Base-by-base conservation (phyloP, 2,329 filamentous ascomycete species). In the Aspergillus melleus region DNA sequence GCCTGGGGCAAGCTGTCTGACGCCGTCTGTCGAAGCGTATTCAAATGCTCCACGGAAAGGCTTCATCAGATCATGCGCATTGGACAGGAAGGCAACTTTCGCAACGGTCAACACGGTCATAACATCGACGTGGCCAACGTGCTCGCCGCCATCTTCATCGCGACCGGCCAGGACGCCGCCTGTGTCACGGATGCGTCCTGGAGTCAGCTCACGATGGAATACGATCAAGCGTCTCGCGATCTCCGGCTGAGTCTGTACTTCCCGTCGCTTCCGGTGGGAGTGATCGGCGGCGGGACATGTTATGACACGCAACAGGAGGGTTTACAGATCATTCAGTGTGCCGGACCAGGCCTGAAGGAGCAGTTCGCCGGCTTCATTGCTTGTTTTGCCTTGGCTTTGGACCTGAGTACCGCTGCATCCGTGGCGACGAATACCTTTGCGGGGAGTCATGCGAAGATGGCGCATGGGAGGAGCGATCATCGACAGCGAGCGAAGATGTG, bases 221-320 rank as follows among this genome's bases (percentile, higher is more conserved):
- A 65, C 22, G 62, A 71, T 22, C 36, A 24, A 8, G 58, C 63
- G 30, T 67, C 61, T 1, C 52, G 63, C 42, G 61, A 64, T 4
- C 46, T 72, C n/a, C 64, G 56, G 9, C 20, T 71, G 22, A 65
- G 62, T 16, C 32, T 68, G 14, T 71, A 69, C 56, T 64, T 73
- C 8, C 69, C 66, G n/a, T 70, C 62, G 6, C 53, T 72, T 8
- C 59, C 68, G n/a, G 66, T 72, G 26, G 68, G 69, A 5, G 64
- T 60, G 4, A 56, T 69, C 9, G 70, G 70, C 16, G 70, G 70
- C 6, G 68, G 68, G 10, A 71, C 67, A 2, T 29, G 50, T 2
- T 68, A 68, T 55, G 54, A 61, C 9, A 68, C 65, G 1, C 69
- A 73, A 57, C 63, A 55, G 50, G 69, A 73, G 57, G 64, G 64